Evolutionary conservation across 140 eudicot genomes (phyloP).

Genomic region (Senecio squalidus): DNA sequence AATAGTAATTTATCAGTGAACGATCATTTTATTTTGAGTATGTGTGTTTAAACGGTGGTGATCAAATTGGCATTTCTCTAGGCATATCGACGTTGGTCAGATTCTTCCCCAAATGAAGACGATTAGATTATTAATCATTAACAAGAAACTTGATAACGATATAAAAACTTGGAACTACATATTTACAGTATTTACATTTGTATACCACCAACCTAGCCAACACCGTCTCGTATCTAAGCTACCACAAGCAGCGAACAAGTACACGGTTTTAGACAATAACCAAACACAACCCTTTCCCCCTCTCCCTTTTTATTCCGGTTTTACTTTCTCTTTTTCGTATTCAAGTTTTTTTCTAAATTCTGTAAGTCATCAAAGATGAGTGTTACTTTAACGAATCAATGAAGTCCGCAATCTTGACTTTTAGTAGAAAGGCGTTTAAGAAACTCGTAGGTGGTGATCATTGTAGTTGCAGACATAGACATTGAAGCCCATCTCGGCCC

Average conservation of each 20-base stretch:
- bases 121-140: slow-evolving; percentile 24
- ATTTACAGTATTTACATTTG: slow-evolving; percentile 30
- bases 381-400: slow-evolving; percentile 12
- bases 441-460: slow-evolving; percentile 79
- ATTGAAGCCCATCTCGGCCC: slow-evolving; percentile 79
- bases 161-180: slow-evolving; percentile 23
- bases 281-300: slow-evolving; percentile 17
- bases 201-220: slow-evolving; percentile 15
- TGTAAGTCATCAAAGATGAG: slow-evolving; percentile 10
- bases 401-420: slow-evolving; percentile 31
- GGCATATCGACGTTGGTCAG: background rate
- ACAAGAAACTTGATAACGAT: slow-evolving; percentile 17
- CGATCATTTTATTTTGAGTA: background rate
- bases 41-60: background rate
- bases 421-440: slow-evolving; percentile 59
- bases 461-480: slow-evolving; percentile 79
- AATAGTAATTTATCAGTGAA: background rate
- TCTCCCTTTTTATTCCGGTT: slow-evolving; percentile 8
- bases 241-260: background rate
- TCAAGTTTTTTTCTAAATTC: background rate
- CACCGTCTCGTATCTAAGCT: slow-evolving; percentile 14
- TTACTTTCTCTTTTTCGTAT: slow-evolving; percentile 3
- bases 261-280: background rate
- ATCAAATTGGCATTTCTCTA: background rate
- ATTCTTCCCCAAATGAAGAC: background rate